Percentiles rank a stretch among this genome's conserved stretches.
phyloP scores from a whole-genome alignment of 176 grass and related monocot genomes.

The Aegilops speltoides region DNA sequence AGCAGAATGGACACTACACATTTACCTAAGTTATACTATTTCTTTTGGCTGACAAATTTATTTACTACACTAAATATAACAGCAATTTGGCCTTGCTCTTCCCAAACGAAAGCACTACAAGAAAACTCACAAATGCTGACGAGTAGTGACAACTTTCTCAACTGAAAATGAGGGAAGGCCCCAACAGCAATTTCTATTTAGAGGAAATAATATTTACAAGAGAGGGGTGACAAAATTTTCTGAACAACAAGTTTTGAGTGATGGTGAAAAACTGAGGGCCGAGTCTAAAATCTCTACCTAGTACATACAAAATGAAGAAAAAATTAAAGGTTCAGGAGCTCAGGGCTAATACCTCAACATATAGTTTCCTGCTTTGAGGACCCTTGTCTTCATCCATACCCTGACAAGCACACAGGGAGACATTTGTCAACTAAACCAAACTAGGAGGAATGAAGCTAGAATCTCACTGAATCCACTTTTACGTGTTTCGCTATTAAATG shows the following conservation, averaged over 20 bases:
- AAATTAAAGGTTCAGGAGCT: conserved; percentile 10
- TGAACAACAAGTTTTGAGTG: background rate
- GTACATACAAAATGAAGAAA: background rate
- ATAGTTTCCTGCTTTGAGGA: conserved; percentile 96
- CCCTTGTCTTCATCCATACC: conserved; percentile 99
- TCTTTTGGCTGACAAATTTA: background rate
- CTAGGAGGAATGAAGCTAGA: conserved; percentile 6
- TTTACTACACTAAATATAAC: background rate
- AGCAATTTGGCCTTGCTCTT: background rate
- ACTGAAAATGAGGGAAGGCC: background rate
- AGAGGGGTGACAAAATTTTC: background rate
- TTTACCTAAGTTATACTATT: background rate
- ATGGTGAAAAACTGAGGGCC: background rate
- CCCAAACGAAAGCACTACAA: conserved; percentile 12
- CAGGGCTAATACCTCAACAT: conserved; percentile 76
- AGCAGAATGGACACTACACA: conserved; percentile 3
- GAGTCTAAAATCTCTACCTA: background rate
- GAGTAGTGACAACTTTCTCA: background rate
- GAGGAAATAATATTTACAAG: background rate
- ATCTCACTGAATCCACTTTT: background rate
- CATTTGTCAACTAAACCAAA: conserved; percentile 14
- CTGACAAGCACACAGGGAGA: conserved; percentile 41
- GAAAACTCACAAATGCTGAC: background rate
- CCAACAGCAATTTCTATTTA: background rate
- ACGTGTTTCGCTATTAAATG: conserved; percentile 8